Conservation (phyloP, 768 basidiomycete genomes). For the Leccinum subtestaceum region DNA sequence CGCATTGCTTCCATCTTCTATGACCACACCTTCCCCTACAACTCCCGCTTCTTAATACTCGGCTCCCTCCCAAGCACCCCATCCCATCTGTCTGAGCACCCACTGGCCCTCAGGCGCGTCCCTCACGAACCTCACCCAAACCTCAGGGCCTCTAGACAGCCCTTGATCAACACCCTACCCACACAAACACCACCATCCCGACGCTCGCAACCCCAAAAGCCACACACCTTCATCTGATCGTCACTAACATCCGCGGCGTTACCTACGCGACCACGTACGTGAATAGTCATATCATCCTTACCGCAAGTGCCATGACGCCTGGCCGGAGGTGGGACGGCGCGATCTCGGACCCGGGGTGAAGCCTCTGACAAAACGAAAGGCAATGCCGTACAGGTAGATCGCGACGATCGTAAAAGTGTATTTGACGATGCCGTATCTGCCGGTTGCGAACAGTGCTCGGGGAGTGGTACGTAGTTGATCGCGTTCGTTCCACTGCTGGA, state of each 20-base stretch:
- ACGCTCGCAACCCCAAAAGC: slow-evolving; percentile 32
- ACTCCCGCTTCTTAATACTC: slow-evolving; percentile 21
- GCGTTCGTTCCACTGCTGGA: slow-evolving; percentile 42
- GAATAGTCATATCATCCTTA: slow-evolving; percentile 34
- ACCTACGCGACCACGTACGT: slow-evolving; percentile 36
- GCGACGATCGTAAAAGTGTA: slow-evolving; percentile 32
- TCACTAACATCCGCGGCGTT: slow-evolving; percentile 34
- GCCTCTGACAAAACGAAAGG: slow-evolving; percentile 31
- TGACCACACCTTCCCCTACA: slow-evolving; percentile 14
- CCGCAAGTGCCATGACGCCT: slow-evolving; percentile 31
- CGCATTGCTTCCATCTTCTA: neutral
- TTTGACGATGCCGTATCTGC: slow-evolving; percentile 43
- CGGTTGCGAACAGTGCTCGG: slow-evolving; percentile 37
- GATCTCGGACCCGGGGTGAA: slow-evolving; percentile 32
- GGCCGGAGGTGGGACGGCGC: slow-evolving; percentile 36
- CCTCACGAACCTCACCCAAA: slow-evolving; percentile 28
- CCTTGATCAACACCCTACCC: slow-evolving; percentile 37
- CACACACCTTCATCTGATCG: slow-evolving; percentile 24
- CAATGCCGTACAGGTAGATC: slow-evolving; percentile 36
- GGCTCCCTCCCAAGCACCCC: slow-evolving; percentile 18
- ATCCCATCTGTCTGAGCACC: neutral
- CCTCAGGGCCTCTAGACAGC: slow-evolving; percentile 29
- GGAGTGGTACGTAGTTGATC: slow-evolving; percentile 34
- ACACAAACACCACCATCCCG: slow-evolving; percentile 32
- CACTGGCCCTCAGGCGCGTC: slow-evolving; percentile 33